phyloP scores from a whole-genome alignment of 352 stramenopile species.

The Thraustotheca clavata region DNA sequence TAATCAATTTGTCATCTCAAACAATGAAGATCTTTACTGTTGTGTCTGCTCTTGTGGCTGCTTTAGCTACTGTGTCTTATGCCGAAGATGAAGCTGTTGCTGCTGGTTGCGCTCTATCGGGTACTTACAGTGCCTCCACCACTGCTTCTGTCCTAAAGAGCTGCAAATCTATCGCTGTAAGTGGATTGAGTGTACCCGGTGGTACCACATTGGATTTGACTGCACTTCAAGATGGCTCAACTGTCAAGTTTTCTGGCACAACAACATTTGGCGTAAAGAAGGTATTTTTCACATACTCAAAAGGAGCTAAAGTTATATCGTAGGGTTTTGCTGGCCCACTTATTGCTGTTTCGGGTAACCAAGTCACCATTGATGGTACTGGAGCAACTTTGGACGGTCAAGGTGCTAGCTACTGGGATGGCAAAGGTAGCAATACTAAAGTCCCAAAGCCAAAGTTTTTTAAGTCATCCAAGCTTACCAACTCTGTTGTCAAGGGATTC shows the following conservation, averaged over 20 bases:
- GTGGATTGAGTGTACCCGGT: slow-evolving; percentile 26
- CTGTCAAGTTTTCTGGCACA: slow-evolving; percentile 32
- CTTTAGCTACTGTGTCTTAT: neutral
- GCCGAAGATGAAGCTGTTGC: too few species aligned
- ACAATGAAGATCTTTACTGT: neutral
- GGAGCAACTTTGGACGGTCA: slow-evolving; percentile 31
- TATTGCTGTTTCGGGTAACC: slow-evolving; percentile 25
- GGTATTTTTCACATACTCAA: neutral
- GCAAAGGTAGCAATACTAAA: slow-evolving; percentile 19
- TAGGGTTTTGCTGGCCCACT: slow-evolving; percentile 30
- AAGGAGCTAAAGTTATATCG: neutral
- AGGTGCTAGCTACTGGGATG: slow-evolving; percentile 31
- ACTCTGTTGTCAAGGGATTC: slow-evolving; percentile 29
- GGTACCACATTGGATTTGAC: slow-evolving; percentile 33
- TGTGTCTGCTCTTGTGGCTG: neutral
- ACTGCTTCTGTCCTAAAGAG: slow-evolving; percentile 21
- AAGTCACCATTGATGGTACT: slow-evolving; percentile 28
- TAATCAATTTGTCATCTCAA: too few species aligned
- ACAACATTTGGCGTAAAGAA: slow-evolving; percentile 29
- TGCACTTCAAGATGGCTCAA: slow-evolving; percentile 24
- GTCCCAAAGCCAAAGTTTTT: slow-evolving; percentile 32
- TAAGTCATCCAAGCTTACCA: slow-evolving; percentile 25
- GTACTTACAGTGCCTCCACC: slow-evolving; percentile 29
- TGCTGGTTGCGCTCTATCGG: slow-evolving; percentile 28
- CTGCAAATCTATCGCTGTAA: slow-evolving; percentile 26